phyloP scores from a whole-genome alignment of 495 filamentous ascomycete genomes.

The Podospora appendiculata region DNA sequence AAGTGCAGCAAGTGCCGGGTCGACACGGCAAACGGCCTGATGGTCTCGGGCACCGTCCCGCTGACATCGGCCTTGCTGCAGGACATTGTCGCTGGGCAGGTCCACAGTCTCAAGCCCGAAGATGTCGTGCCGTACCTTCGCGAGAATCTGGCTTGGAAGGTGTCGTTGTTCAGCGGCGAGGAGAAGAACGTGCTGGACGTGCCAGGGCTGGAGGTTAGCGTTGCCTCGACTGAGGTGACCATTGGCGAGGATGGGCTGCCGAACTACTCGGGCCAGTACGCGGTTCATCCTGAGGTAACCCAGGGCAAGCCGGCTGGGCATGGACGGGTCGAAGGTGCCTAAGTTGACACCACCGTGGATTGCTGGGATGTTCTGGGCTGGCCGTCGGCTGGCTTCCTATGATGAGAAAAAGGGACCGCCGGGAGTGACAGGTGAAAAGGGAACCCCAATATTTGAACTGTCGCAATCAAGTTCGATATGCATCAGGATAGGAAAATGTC shows the following conservation, averaged over 20 bases:
- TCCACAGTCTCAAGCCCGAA: constrained; percentile 19
- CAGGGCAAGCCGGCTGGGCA: constrained; percentile 46
- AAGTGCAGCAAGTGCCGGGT: constrained; percentile 26
- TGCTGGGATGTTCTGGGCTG: too few species aligned
- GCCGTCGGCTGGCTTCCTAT: too few species aligned
- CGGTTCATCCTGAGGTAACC: constrained; percentile 27
- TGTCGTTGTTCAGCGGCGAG: constrained; percentile 24
- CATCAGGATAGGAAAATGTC: background rate
- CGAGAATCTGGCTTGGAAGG: constrained; percentile 27
- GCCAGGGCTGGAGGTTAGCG: constrained; percentile 25
- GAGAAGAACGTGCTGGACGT: constrained; percentile 23
- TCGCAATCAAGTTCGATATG: background rate
- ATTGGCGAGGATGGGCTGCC: constrained; percentile 23
- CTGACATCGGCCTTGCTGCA: constrained; percentile 32
- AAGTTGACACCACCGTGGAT: constrained; percentile 5
- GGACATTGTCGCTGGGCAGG: constrained; percentile 23
- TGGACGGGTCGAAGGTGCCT: constrained; percentile 71
- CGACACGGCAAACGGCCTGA: constrained; percentile 18
- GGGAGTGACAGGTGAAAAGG: too few species aligned
- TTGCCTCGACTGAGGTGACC: constrained; percentile 28
- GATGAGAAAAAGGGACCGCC: too few species aligned
- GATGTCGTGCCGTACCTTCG: constrained; percentile 29
- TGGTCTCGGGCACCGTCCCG: constrained; percentile 34
- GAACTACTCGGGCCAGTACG: constrained; percentile 25
- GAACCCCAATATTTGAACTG: too few species aligned